These are phyloP conservation scores for Aspergillus sp. DNA, from an alignment of 2,329 filamentous ascomycete species.

Conservation along the genomic window DNA sequence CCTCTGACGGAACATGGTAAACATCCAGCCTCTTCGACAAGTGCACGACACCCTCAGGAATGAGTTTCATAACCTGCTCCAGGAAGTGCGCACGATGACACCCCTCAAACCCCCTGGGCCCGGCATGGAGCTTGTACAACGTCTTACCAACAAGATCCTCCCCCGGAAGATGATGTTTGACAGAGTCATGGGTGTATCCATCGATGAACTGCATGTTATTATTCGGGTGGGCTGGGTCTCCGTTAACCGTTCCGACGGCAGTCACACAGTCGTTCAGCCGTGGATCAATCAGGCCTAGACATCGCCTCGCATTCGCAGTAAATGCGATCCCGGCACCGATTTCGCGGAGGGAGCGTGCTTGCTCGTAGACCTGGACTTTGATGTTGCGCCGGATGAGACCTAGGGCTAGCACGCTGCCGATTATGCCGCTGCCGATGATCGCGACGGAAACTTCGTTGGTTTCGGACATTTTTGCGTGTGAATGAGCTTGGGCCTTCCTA, in stretches of 20 bases:
- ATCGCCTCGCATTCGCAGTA: conserved; percentile 20
- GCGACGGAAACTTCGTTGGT: conserved; percentile 19
- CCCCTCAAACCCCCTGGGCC: conserved; percentile 22
- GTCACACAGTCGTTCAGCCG: conserved; percentile 15
- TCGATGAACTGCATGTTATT: conserved; percentile 25
- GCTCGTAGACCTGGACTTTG: conserved; percentile 29
- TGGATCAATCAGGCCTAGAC: conserved; percentile 22
- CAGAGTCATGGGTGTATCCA: conserved; percentile 23
- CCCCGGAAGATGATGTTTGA: neutral
- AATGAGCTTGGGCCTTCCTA: neutral
- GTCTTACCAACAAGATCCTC: conserved; percentile 13
- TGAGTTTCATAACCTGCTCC: conserved; percentile 40
- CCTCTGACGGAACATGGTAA: conserved; percentile 15
- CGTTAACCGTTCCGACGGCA: conserved; percentile 12
- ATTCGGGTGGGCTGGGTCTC: conserved; percentile 12
- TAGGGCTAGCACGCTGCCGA: conserved; percentile 25
- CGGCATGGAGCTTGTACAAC: conserved; percentile 17
- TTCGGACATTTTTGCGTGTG: neutral
- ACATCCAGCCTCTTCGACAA: conserved; percentile 38
- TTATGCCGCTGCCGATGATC: conserved; percentile 32
- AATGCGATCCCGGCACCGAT: conserved; percentile 30
- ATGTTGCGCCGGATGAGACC: conserved; percentile 24
- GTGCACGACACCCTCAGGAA: conserved; percentile 38
- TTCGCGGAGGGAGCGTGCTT: conserved; percentile 18
- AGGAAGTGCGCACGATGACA: conserved; percentile 44